Conservation (phyloP, 495 filamentous ascomycete genomes). For the Daldinia loculata region DNA sequence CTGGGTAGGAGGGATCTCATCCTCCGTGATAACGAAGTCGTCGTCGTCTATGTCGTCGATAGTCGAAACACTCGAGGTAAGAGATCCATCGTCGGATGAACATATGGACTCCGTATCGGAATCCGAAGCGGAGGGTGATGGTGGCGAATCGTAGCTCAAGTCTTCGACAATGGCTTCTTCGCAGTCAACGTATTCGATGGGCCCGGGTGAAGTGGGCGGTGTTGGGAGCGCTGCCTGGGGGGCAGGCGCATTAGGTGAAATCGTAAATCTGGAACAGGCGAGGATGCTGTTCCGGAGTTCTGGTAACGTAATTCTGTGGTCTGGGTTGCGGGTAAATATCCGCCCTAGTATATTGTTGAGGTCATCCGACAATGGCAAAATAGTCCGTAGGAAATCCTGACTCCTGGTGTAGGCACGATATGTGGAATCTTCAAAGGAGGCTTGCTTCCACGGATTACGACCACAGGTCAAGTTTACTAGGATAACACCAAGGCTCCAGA, state of each 20-base stretch:
- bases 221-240: constrained; percentile 42
- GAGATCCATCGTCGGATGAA: constrained; percentile 58
- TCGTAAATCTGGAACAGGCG: constrained; percentile 79
- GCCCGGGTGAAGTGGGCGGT: constrained; percentile 52
- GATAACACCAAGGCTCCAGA: constrained; percentile 98
- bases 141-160: constrained; percentile 48
- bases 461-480: constrained; percentile 97
- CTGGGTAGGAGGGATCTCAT: constrained; percentile 51
- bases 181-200: constrained; percentile 54
- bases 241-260: constrained; percentile 42
- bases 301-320: constrained; percentile 82
- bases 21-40: constrained; percentile 52
- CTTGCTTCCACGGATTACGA: constrained; percentile 98
- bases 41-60: constrained; percentile 57
- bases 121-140: constrained; percentile 53
- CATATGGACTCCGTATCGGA: constrained; percentile 57
- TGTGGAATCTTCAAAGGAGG: constrained; percentile 90
- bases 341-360: constrained; percentile 87
- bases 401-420: constrained; percentile 92
- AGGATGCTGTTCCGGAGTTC: constrained; percentile 82
- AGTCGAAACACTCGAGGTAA: constrained; percentile 55
- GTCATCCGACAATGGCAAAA: constrained; percentile 89
- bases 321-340: constrained; percentile 90
- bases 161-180: constrained; percentile 54
- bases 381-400: constrained; percentile 87